Percentiles rank a stretch among this genome's conserved stretches.
phyloP scores from a whole-genome alignment of 169 alveolate genomes.

The Plasmodium vivax region DNA sequence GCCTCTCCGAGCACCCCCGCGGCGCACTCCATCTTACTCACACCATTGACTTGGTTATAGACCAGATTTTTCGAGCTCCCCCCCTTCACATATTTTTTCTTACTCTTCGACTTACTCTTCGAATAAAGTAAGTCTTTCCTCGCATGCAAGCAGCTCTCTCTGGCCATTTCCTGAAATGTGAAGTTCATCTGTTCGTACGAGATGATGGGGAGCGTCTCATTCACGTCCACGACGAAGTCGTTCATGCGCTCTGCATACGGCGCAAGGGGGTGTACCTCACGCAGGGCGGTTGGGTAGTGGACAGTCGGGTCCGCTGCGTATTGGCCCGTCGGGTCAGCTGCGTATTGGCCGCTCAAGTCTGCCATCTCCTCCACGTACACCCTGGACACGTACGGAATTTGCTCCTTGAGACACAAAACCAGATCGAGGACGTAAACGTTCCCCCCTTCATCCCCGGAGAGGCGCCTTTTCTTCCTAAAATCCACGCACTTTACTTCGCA shows the following conservation, averaged over 20 bases:
- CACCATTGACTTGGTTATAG: neutral
- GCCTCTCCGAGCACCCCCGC: neutral
- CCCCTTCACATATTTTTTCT: constrained; percentile 12
- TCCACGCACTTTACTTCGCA: constrained; percentile 34
- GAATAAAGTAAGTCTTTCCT: constrained; percentile 2
- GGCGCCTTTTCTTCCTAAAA: constrained; percentile 28
- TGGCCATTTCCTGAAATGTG: constrained; percentile 32
- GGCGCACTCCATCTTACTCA: constrained; percentile 4
- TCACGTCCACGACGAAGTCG: constrained; percentile 40
- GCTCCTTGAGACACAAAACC: constrained; percentile 58
- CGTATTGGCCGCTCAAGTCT: neutral
- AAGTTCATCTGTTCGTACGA: constrained; percentile 35
- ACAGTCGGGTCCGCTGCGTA: neutral
- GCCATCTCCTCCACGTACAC: constrained; percentile 25
- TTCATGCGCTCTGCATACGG: constrained; percentile 14
- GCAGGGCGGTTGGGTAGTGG: neutral
- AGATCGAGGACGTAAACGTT: constrained; percentile 41
- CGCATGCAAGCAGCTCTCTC: constrained; percentile 15
- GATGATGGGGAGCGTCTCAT: constrained; percentile 33
- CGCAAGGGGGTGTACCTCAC: neutral
- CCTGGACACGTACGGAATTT: constrained; percentile 56
- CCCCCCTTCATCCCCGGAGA: neutral
- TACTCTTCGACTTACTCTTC: constrained; percentile 23
- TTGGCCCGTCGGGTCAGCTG: neutral
- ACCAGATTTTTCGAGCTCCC: constrained; percentile 6